phyloP scores from a whole-genome alignment of 169 alveolate species.

The Plasmodium sp. region DNA sequence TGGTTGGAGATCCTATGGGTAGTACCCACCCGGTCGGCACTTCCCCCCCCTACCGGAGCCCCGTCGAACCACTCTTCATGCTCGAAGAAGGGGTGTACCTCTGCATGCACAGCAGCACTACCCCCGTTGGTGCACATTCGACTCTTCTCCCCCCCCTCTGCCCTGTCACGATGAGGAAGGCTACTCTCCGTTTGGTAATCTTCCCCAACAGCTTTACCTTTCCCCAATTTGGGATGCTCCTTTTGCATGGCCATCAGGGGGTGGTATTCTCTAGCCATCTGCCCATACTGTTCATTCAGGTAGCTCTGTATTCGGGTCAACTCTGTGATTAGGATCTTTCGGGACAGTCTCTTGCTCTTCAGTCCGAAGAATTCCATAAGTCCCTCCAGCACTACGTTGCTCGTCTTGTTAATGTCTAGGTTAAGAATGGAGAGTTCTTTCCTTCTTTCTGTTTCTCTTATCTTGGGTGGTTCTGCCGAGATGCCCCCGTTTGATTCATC shows the following conservation, averaged over 20 bases:
- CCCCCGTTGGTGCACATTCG: not conserved
- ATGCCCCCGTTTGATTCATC: not conserved
- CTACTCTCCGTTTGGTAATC: not conserved
- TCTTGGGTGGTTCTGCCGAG: not conserved
- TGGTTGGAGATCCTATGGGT: not conserved
- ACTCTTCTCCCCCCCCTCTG: not conserved
- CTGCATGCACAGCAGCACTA: not conserved
- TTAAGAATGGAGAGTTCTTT: conserved; percentile 34
- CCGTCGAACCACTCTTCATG: not conserved
- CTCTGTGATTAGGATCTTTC: conserved; percentile 39
- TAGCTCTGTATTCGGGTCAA: conserved; percentile 43
- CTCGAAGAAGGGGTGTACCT: not conserved
- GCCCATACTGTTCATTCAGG: not conserved
- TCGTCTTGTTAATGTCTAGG: conserved; percentile 26
- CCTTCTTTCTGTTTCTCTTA: not conserved
- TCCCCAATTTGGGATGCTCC: not conserved
- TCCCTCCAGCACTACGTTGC: conserved; percentile 34
- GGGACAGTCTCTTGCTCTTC: conserved; percentile 23
- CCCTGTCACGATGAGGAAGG: not conserved
- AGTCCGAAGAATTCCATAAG: conserved; percentile 58
- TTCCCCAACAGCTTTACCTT: not conserved
- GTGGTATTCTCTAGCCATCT: not conserved
- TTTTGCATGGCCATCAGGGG: not conserved
- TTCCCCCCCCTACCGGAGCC: not conserved
- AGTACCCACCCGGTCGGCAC: not conserved